Conservation (phyloP, 805 yeast species). For the Wickerhamiella domercqiae region DNA sequence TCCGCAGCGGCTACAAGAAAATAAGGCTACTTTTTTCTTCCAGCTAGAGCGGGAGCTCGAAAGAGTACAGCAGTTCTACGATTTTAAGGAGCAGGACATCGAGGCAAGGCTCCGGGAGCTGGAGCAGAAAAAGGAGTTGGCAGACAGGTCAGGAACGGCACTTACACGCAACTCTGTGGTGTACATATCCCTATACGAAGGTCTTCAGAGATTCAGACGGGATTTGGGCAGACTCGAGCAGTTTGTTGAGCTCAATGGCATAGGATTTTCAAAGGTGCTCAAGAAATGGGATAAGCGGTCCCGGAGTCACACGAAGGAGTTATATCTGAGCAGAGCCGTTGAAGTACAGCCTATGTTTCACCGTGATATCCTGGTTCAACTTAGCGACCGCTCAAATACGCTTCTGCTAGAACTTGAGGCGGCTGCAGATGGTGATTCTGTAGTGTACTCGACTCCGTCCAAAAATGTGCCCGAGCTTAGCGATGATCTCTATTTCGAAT, state of each 20-base stretch:
- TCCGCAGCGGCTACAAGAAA: constrained; percentile 51
- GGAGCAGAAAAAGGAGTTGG: constrained; percentile 50
- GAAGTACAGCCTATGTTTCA: constrained; percentile 95
- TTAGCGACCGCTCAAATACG: constrained; percentile 49
- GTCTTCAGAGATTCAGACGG: constrained; percentile 74
- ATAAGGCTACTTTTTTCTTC: constrained; percentile 78
- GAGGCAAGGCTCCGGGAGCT: constrained; percentile 64
- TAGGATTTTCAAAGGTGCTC: constrained; percentile 88
- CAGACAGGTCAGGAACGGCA: constrained; percentile 33
- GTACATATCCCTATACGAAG: constrained; percentile 70
- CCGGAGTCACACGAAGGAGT: constrained; percentile 83
- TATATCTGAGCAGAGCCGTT: constrained; percentile 81
- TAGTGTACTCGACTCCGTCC: constrained; percentile 15
- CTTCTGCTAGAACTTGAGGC: constrained; percentile 60
- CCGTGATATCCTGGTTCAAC: constrained; percentile 65
- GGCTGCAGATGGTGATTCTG: constrained; percentile 36
- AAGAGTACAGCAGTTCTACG: constrained; percentile 82
- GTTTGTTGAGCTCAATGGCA: constrained; percentile 84
- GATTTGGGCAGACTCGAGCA: constrained; percentile 83
- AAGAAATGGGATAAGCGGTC: constrained; percentile 98
- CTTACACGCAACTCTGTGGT: constrained; percentile 47
- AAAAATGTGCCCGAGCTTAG: constrained; percentile 6
- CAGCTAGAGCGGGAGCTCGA: constrained; percentile 87
- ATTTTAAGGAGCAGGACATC: constrained; percentile 81
- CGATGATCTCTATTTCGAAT: constrained; percentile 60